Conservation (phyloP, 2,329 filamentous ascomycete species). For the Fusarium transvaalense region DNA sequence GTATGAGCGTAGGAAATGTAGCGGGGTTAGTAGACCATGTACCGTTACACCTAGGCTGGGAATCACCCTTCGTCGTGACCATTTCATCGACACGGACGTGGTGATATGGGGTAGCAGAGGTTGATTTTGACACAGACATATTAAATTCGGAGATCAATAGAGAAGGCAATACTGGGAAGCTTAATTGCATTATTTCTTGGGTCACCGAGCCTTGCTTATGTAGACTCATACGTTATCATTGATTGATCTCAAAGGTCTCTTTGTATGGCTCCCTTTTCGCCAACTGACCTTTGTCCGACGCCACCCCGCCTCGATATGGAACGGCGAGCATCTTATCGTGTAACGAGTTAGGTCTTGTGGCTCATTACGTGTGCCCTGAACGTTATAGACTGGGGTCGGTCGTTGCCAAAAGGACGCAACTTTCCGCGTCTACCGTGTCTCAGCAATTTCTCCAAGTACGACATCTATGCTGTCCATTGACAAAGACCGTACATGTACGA, state of each 20-base stretch:
- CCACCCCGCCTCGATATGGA: neutral
- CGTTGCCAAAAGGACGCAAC: neutral
- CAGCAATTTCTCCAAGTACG: constrained; percentile 22
- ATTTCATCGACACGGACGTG: neutral
- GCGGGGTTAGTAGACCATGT: neutral
- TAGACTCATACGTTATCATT: neutral
- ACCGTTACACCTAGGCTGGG: neutral
- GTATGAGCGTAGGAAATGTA: neutral
- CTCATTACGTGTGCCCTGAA: too few relatives aligned
- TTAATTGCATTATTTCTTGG: neutral
- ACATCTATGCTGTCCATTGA: constrained; percentile 25
- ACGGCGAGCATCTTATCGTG: too few relatives aligned
- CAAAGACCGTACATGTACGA: constrained; percentile 17
- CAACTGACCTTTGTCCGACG: neutral
- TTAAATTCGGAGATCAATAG: neutral
- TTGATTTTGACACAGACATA: neutral
- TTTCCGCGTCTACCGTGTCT: constrained; percentile 1
- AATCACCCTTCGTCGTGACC: neutral
- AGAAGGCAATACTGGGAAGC: neutral
- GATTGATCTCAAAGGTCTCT: neutral
- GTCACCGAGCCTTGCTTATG: neutral
- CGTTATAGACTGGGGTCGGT: neutral
- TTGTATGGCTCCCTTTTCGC: neutral
- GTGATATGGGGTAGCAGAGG: neutral
- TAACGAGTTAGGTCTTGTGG: neutral